Evolutionary conservation across 345 rosid genomes (phyloP).

Genomic region (Isatis tinctoria): DNA sequence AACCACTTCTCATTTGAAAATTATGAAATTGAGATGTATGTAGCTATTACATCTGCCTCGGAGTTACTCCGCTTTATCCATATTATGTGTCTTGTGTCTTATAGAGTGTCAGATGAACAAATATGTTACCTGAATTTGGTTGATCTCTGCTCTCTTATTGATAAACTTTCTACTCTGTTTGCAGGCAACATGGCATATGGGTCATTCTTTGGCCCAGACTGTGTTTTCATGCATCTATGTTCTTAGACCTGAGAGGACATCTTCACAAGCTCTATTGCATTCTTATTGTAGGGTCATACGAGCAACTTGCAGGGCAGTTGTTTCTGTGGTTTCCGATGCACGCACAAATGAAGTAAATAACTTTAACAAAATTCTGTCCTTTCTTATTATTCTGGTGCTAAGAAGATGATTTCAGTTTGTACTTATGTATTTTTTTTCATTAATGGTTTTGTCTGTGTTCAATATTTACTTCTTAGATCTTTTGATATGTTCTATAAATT

Average conservation of each 20-base stretch:
- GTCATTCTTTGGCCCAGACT: conserved; percentile 97
- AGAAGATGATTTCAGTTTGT: neutral
- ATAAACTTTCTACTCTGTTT: conserved; percentile 33
- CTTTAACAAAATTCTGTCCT: conserved; percentile 40
- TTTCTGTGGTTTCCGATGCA: conserved; percentile 90
- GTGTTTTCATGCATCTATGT: conserved; percentile 97
- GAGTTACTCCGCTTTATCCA: neutral
- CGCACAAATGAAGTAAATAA: conserved; percentile 99
- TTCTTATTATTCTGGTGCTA: conserved; percentile 17
- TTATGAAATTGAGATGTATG: neutral
- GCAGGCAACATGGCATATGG: conserved; percentile 99
- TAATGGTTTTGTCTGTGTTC: neutral
- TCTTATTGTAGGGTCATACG: conserved; percentile 82
- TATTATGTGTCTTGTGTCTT: neutral
- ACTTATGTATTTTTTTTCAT: neutral
- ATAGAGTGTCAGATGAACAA: neutral
- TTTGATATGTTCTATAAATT: neutral
- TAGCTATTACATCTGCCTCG: neutral
- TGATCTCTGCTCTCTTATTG: neutral
- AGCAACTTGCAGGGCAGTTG: conserved; percentile 90
- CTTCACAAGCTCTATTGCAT: conserved; percentile 79
- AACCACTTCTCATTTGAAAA: neutral
- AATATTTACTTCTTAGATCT: neutral
- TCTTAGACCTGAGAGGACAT: conserved; percentile 84
- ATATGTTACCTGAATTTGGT: neutral